Conservation (phyloP, 805 yeast species). For the Yarrowia osloensis region DNA sequence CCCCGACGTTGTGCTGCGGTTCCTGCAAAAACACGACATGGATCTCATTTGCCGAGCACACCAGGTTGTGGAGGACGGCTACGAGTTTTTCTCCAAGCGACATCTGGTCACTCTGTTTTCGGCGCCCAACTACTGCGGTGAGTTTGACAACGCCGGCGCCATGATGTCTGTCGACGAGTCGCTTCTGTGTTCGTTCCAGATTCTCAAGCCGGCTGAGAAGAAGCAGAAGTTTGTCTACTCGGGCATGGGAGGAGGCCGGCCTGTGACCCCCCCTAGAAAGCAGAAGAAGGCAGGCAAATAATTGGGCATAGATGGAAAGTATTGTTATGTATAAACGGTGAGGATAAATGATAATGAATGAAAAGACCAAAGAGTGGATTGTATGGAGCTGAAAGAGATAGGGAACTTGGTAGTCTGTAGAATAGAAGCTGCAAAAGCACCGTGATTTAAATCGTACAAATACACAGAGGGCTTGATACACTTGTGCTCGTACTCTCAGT, state of each 20-base stretch:
- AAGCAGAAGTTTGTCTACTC: slow-evolving; percentile 65
- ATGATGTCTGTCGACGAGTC: slow-evolving; percentile 99
- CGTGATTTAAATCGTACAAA: too few relatives aligned
- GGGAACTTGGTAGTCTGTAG: too few relatives aligned
- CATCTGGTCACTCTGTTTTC: slow-evolving; percentile 93
- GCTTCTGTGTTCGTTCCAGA: slow-evolving; percentile 86
- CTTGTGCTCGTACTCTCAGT: too few relatives aligned
- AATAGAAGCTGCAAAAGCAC: too few relatives aligned
- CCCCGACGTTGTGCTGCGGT: slow-evolving; percentile 97
- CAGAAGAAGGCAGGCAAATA: slow-evolving; percentile 37
- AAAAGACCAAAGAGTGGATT: background rate
- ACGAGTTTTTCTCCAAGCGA: slow-evolving; percentile 93
- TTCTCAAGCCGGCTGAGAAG: slow-evolving; percentile 97
- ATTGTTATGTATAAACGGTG: slow-evolving; percentile 27
- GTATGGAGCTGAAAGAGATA: too few relatives aligned
- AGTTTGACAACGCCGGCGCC: slow-evolving; percentile 98
- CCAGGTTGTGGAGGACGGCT: slow-evolving; percentile 99
- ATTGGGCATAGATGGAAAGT: slow-evolving; percentile 27
- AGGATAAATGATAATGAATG: slow-evolving; percentile 29
- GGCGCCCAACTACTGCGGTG: slow-evolving; percentile 99
- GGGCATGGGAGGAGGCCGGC: slow-evolving; percentile 46
- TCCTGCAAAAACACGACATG: slow-evolving; percentile 95
- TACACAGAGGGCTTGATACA: too few relatives aligned
- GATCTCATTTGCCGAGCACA: slow-evolving; percentile 98
- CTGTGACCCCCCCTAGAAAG: slow-evolving; percentile 62